These are phyloP conservation scores for Debaryomyces nepalensis DNA, from an alignment of 1,139 yeast genomes.

Conservation along the genomic window DNA sequence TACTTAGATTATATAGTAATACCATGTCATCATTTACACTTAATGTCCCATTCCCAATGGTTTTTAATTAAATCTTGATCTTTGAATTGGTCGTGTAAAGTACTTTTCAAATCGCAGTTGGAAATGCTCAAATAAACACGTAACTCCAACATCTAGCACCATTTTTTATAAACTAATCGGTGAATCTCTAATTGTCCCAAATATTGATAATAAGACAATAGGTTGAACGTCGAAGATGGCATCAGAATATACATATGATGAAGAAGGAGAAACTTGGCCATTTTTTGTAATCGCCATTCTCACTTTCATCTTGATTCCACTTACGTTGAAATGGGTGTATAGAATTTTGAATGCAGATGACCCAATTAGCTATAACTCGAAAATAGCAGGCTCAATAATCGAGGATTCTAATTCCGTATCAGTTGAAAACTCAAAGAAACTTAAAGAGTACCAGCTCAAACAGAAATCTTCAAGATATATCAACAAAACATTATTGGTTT, in stretches of 20 bases:
- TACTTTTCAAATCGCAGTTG: slow-evolving; percentile 3
- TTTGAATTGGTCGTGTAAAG: slow-evolving; percentile 7
- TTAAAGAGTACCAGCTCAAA: slow-evolving; percentile 46
- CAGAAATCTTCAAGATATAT: slow-evolving; percentile 44
- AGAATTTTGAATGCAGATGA: slow-evolving; percentile 29
- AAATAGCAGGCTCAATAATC: slow-evolving; percentile 38
- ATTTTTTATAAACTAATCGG: neutral
- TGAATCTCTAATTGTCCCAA: slow-evolving; percentile 7
- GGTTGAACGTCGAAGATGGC: slow-evolving; percentile 19
- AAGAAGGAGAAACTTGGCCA: slow-evolving; percentile 94
- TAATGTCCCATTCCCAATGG: too few species aligned
- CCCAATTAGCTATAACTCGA: slow-evolving; percentile 28
- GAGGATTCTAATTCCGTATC: slow-evolving; percentile 34
- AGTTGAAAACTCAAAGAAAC: slow-evolving; percentile 47
- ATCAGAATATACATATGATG: slow-evolving; percentile 79
- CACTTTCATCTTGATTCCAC: slow-evolving; percentile 64
- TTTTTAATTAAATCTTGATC: too few species aligned
- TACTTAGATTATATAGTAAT: slow-evolving; percentile 6
- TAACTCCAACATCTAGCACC: slow-evolving; percentile 11
- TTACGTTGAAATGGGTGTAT: slow-evolving; percentile 56
- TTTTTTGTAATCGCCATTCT: slow-evolving; percentile 81
- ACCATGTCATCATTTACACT: neutral
- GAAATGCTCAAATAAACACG: slow-evolving; percentile 14
- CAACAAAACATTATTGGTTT: slow-evolving; percentile 48
- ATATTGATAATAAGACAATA: slow-evolving; percentile 3